These are phyloP conservation scores for Prunus fruticosa DNA, from an alignment of 306 rosid species.

Conservation along the genomic window DNA sequence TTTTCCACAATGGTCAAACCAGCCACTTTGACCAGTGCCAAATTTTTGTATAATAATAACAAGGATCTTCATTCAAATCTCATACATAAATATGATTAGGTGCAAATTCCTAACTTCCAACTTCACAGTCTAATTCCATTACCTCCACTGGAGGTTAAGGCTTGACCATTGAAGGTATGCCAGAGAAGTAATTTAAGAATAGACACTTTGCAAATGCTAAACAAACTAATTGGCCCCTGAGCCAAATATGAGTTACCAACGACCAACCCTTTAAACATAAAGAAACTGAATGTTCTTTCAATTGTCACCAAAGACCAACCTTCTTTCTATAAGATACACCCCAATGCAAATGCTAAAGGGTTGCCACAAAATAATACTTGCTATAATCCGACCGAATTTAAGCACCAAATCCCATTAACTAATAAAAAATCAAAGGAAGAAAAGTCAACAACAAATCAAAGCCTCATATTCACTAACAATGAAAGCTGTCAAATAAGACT, in stretches of 20 bases:
- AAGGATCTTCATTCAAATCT: background rate
- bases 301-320: background rate
- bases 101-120: background rate
- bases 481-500: background rate
- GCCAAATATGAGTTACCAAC: background rate
- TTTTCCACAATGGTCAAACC: background rate
- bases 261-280: background rate
- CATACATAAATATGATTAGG: background rate
- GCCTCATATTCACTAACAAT: background rate
- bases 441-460: background rate
- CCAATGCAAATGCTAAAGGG: conserved; percentile 6
- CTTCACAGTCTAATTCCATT: background rate
- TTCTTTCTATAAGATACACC: background rate
- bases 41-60: background rate
- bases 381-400: background rate
- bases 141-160: background rate
- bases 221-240: background rate
- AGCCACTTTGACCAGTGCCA: no score
- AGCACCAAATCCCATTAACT: conserved; percentile 3
- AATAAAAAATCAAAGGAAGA: background rate
- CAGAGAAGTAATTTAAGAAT: no score
- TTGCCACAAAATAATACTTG: background rate
- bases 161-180: conserved; percentile 1
- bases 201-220: background rate
- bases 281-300: background rate